phyloP scores from a whole-genome alignment of 306 rosid species.

The Boehmeria nivea region DNA sequence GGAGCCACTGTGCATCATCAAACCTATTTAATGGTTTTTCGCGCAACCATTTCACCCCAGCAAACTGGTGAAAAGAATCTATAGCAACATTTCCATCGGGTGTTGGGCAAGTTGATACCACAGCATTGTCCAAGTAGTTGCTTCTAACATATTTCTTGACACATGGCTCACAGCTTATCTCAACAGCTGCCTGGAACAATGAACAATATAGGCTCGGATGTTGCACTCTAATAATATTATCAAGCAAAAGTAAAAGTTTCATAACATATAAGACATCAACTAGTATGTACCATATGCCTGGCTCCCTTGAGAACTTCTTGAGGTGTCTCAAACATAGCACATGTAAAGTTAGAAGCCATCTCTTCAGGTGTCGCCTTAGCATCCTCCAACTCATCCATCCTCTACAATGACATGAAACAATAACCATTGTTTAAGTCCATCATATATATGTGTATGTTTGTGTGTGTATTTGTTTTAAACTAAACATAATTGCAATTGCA shows the following conservation, averaged over 20 bases:
- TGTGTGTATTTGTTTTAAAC: no score
- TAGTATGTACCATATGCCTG: conserved; percentile 73
- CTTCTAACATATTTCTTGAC: conserved; percentile 84
- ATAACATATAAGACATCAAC: conserved; percentile 6
- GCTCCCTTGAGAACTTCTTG: conserved; percentile 93
- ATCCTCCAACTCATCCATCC: conserved; percentile 81
- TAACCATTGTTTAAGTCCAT: conserved; percentile 11
- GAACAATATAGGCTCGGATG: conserved; percentile 5
- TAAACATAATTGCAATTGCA: conserved; percentile 11
- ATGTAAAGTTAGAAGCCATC: conserved; percentile 90
- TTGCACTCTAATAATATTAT: neutral
- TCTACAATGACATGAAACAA: conserved; percentile 31
- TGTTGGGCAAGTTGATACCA: conserved; percentile 84
- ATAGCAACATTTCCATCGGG: conserved; percentile 63
- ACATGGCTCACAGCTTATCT: conserved; percentile 97
- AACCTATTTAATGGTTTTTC: conserved; percentile 81
- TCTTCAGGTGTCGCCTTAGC: conserved; percentile 97
- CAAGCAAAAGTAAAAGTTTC: neutral
- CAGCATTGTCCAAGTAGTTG: conserved; percentile 78
- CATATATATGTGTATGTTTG: neutral
- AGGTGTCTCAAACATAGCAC: conserved; percentile 80
- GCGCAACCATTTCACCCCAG: conserved; percentile 85
- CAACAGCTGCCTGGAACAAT: conserved; percentile 85
- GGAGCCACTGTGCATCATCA: conserved; percentile 97
- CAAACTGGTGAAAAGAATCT: conserved; percentile 86